A percentile compares a stretch with the other conserved stretches of the same genome.
phyloP scores from a whole-genome alignment of 2,329 filamentous ascomycete species.

The Sporothrix euskadiensis region DNA sequence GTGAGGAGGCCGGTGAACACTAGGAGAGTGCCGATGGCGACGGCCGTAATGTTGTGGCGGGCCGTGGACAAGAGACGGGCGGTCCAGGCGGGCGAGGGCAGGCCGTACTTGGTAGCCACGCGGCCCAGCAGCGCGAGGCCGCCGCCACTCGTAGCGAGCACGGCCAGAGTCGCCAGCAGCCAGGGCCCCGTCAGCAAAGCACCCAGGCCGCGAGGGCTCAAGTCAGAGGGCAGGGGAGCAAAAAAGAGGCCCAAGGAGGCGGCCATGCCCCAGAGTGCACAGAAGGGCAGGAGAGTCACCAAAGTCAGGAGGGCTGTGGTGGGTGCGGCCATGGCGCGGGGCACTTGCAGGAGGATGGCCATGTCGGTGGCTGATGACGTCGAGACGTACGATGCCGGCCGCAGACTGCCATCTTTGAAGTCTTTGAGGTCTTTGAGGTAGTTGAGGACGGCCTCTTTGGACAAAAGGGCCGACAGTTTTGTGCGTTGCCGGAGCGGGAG shows the following conservation, averaged over 20 bases:
- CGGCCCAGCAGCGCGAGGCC: background rate
- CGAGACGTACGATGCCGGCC: constrained; percentile 34
- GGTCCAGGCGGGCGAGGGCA: background rate
- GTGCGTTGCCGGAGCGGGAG: constrained; percentile 36
- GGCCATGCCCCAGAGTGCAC: constrained; percentile 51
- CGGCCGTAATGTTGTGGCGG: constrained; percentile 38
- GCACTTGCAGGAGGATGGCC: constrained; percentile 46
- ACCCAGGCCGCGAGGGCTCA: constrained; percentile 46
- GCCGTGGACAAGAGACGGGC: constrained; percentile 31
- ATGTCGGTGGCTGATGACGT: constrained; percentile 39
- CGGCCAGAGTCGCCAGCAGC: constrained; percentile 43
- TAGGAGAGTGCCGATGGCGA: constrained; percentile 42
- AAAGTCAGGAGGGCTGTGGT: constrained; percentile 51
- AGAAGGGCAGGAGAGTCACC: constrained; percentile 48
- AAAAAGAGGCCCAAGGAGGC: constrained; percentile 52
- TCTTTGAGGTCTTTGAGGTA: background rate
- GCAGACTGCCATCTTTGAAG: background rate
- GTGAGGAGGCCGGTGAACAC: constrained; percentile 47
- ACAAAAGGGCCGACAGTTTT: background rate
- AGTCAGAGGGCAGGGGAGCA: constrained; percentile 46
- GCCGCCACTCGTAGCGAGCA: constrained; percentile 36
- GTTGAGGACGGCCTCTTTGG: constrained; percentile 31
- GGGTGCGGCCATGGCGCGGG: constrained; percentile 52
- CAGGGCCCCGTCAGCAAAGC: constrained; percentile 49
- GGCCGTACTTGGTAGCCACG: background rate